These are phyloP conservation scores for Cladosporium phlei DNA, from an alignment of 2,329 filamentous ascomycete genomes.

Conservation along the genomic window DNA sequence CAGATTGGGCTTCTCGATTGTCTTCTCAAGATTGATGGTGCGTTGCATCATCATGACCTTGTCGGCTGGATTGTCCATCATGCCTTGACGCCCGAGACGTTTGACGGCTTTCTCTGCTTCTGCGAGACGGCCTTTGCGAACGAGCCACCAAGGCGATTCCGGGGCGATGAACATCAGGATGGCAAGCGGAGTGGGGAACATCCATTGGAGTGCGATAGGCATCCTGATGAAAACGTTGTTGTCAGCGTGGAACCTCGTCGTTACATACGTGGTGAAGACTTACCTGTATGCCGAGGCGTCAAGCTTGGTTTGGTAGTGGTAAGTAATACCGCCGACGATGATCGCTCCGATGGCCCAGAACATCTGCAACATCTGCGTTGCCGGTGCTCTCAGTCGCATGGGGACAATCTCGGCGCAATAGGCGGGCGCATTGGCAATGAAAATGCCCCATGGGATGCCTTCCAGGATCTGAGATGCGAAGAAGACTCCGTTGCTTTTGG, in stretches of 20 bases:
- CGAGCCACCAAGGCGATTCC: slow-evolving; percentile 53
- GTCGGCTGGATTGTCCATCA: slow-evolving; percentile 37
- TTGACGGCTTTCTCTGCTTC: slow-evolving; percentile 44
- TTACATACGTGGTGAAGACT: slow-evolving; percentile 10
- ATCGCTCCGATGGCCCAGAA: slow-evolving; percentile 61
- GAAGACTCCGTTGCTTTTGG: slow-evolving; percentile 41
- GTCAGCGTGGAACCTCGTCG: neutral
- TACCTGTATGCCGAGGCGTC: slow-evolving; percentile 40
- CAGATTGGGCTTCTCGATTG: slow-evolving; percentile 43
- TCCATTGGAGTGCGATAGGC: slow-evolving; percentile 55
- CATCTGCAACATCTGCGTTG: slow-evolving; percentile 62
- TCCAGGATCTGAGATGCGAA: slow-evolving; percentile 56
- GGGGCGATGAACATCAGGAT: slow-evolving; percentile 50
- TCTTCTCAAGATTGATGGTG: slow-evolving; percentile 52
- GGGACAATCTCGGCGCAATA: slow-evolving; percentile 61
- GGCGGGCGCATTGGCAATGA: slow-evolving; percentile 61
- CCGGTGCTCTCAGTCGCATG: slow-evolving; percentile 52
- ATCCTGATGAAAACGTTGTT: slow-evolving; percentile 38
- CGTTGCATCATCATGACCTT: slow-evolving; percentile 57
- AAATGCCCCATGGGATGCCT: slow-evolving; percentile 62
- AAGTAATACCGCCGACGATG: slow-evolving; percentile 56
- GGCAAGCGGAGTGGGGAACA: slow-evolving; percentile 54
- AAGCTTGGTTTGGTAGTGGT: slow-evolving; percentile 44
- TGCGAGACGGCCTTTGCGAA: slow-evolving; percentile 45
- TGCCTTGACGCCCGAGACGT: slow-evolving; percentile 46